These are phyloP conservation scores for Tuber melanosporum DNA, from an alignment of 495 filamentous ascomycete species.

Conservation along the genomic window DNA sequence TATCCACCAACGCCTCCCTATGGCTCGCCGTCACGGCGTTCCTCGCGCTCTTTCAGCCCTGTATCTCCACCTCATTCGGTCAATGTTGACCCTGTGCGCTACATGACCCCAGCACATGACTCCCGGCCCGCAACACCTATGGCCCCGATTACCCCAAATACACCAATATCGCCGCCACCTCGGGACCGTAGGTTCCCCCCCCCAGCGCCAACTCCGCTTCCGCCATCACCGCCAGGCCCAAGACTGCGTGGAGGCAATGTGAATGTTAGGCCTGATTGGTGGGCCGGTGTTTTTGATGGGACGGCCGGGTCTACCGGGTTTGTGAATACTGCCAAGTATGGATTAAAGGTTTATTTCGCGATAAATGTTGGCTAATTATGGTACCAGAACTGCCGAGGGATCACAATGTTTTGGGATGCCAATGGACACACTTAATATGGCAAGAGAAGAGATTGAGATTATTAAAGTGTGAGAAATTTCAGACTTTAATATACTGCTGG, in stretches of 20 bases:
- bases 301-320: conserved; percentile 30
- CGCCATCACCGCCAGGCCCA: conserved; percentile 19
- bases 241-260: conserved; percentile 31
- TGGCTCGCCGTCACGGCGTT: conserved; percentile 33
- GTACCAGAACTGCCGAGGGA: conserved; percentile 30
- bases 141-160: conserved; percentile 28
- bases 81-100: background rate
- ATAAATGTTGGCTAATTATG: background rate
- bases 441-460: conserved; percentile 41
- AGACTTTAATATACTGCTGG: background rate
- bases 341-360: background rate
- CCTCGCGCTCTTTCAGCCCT: conserved; percentile 12
- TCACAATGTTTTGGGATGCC: conserved; percentile 37
- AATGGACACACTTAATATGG: conserved; percentile 39
- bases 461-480: conserved; percentile 39
- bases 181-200: conserved; percentile 29
- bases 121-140: conserved; percentile 19
- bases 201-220: conserved; percentile 28
- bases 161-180: conserved; percentile 30
- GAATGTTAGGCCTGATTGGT: conserved; percentile 34
- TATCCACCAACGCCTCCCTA: conserved; percentile 38
- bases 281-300: conserved; percentile 34
- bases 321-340: conserved; percentile 27
- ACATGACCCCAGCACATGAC: background rate
- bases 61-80: background rate